These are phyloP conservation scores for Botrytis squamosa DNA, from an alignment of 2,329 filamentous ascomycete genomes.

Conservation along the genomic window DNA sequence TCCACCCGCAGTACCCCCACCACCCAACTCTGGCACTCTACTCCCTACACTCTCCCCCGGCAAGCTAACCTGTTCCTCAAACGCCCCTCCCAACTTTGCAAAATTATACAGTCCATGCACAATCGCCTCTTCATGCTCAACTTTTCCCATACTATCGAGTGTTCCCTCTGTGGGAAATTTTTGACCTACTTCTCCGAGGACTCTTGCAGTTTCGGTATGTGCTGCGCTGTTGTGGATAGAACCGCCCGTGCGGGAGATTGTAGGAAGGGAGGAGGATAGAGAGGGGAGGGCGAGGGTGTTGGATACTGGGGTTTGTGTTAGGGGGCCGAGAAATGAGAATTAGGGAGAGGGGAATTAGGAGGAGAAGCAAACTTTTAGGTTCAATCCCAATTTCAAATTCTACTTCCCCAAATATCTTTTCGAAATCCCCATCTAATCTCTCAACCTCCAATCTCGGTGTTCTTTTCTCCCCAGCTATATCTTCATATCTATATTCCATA, in stretches of 20 bases:
- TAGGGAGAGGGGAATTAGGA: too few relatives aligned
- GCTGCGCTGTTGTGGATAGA: background rate
- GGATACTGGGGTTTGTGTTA: background rate
- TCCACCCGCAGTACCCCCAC: background rate
- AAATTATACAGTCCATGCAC: conserved; percentile 33
- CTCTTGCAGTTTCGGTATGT: background rate
- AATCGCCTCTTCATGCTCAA: conserved; percentile 22
- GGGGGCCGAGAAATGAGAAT: too few relatives aligned
- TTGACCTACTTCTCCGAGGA: conserved; percentile 26
- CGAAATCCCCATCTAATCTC: background rate
- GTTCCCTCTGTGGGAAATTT: conserved; percentile 26
- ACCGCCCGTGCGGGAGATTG: too few relatives aligned
- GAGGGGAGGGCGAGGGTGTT: background rate
- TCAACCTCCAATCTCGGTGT: background rate
- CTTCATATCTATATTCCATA: background rate
- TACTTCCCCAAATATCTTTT: background rate
- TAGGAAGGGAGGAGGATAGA: background rate
- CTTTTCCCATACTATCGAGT: conserved; percentile 16
- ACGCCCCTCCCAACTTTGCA: conserved; percentile 27
- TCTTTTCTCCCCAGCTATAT: background rate
- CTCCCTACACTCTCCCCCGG: conserved; percentile 26
- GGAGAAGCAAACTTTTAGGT: background rate
- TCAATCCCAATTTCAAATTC: conserved; percentile 14
- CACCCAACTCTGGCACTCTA: background rate
- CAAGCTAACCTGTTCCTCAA: conserved; percentile 30